These are phyloP conservation scores for Mycena olivaceomarginata DNA, from an alignment of 768 basidiomycete genomes.

Conservation along the genomic window DNA sequence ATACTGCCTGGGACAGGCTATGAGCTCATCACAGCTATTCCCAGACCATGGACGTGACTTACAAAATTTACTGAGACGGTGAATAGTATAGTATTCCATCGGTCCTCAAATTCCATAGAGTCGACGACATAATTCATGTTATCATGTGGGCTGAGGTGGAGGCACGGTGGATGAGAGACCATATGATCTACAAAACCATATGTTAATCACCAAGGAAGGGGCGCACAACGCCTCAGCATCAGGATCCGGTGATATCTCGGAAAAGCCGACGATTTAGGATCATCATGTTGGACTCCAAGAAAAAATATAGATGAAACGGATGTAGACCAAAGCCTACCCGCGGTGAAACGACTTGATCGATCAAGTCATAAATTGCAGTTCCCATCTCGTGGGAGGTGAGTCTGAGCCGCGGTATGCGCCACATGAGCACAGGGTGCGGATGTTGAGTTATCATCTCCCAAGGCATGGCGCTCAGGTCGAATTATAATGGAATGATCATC, in stretches of 20 bases:
- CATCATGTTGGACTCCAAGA: no score
- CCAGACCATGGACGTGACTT: neutral
- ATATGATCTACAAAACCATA: neutral
- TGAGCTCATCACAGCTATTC: neutral
- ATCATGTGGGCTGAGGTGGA: neutral
- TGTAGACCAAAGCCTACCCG: no score
- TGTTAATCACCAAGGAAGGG: neutral
- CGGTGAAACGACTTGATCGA: no score
- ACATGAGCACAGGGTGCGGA: no score
- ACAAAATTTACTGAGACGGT: conserved; percentile 22
- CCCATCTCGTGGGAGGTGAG: no score
- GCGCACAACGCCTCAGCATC: conserved; percentile 8
- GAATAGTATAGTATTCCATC: conserved; percentile 23
- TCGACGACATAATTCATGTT: conserved; percentile 33
- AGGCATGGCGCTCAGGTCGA: no score
- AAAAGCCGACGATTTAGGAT: neutral
- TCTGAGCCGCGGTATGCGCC: no score
- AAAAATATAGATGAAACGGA: no score
- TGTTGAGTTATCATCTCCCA: no score
- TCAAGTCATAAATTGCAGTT: no score
- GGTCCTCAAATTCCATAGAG: conserved; percentile 15
- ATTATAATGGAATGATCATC: no score
- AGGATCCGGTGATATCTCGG: conserved; percentile 16
- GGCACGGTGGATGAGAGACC: neutral
- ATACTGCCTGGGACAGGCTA: neutral